Evolutionary conservation across 2,329 filamentous ascomycete genomes (phyloP), one percentile per base, ranked within the genome.

Genomic region (Talaromyces sp.): DNA sequence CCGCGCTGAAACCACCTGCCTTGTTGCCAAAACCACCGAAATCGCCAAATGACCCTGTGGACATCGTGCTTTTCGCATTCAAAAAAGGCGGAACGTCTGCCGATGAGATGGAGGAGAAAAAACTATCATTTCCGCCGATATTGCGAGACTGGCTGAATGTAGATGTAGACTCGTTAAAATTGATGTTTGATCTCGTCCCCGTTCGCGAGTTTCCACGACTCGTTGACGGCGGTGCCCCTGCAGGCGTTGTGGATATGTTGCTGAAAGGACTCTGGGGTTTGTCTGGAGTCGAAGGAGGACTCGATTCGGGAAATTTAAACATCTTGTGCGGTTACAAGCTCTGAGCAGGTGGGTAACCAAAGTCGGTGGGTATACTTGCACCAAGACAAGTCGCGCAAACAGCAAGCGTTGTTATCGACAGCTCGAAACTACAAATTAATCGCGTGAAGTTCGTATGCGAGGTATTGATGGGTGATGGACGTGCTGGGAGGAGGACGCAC

Each of bases 241-340:
- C 83, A 61, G 85, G 85, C 16, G 85, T 87, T 22, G 84, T 86
- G 6, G 85, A 87, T 52, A 82, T 78, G 68, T 78, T 74, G 64
- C 74, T 75, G 64, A 74, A 73, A 6, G 77, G 69, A 61, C 75
- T 75, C 54, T 74, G 73, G 27, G 72, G 72, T 68, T 75, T 79
- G 19, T 72, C 76, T 13, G 78, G 78, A 2, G 78, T 80, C 56
- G 37, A 45, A 59, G 39, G 56, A 33, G 39, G 56, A 45, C 56
- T 45, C 56, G 56, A 19, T 27, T 37, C 52, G 11, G 52, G 52
- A 13, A 56, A 39, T 22, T 22, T 56, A 3, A 56, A 37, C 52
- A 56, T 56, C 3, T 56, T 16, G 31, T 37, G n/a, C 9, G 33
- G 6, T 14, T 14, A 10, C 33, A n/a, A 37, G 50, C 10, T 35